These are phyloP conservation scores for Podospora didyma DNA, from an alignment of 495 filamentous ascomycete genomes.

Conservation along the genomic window DNA sequence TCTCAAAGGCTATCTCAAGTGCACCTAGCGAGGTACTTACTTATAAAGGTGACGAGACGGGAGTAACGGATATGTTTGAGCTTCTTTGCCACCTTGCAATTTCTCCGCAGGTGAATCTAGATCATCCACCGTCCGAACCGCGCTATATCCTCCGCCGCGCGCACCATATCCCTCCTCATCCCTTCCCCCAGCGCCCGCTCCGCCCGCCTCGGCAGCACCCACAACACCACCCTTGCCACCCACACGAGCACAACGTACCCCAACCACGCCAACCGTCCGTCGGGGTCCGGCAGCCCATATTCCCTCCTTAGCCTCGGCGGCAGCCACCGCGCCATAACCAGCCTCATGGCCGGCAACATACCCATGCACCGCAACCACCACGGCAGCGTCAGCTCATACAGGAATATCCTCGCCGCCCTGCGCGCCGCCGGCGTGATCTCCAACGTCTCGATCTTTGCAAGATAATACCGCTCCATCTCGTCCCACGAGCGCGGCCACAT, in stretches of 20 bases:
- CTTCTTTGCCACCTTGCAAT: too few species aligned
- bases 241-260: conserved; percentile 3
- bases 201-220: not conserved
- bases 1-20: too few species aligned
- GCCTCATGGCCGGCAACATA: conserved; percentile 9
- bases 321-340: conserved; percentile 12
- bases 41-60: too few species aligned
- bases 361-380: conserved; percentile 13
- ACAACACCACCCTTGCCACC: not conserved
- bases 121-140: conserved; percentile 9
- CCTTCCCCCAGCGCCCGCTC: not conserved
- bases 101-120: not conserved
- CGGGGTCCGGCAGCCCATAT: conserved; percentile 8
- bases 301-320: conserved; percentile 4
- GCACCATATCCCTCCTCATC: conserved; percentile 15
- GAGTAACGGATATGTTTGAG: too few species aligned
- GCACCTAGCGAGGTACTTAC: too few species aligned
- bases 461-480: conserved; percentile 10
- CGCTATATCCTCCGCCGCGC: conserved; percentile 9
- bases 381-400: conserved; percentile 8
- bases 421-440: conserved; percentile 4
- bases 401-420: conserved; percentile 4
- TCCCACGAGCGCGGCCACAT: conserved; percentile 9
- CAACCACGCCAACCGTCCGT: conserved; percentile 8
- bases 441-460: conserved; percentile 1